phyloP scores from a whole-genome alignment of 2,329 filamentous ascomycete genomes.

The Fusarium solani-melongenae region DNA sequence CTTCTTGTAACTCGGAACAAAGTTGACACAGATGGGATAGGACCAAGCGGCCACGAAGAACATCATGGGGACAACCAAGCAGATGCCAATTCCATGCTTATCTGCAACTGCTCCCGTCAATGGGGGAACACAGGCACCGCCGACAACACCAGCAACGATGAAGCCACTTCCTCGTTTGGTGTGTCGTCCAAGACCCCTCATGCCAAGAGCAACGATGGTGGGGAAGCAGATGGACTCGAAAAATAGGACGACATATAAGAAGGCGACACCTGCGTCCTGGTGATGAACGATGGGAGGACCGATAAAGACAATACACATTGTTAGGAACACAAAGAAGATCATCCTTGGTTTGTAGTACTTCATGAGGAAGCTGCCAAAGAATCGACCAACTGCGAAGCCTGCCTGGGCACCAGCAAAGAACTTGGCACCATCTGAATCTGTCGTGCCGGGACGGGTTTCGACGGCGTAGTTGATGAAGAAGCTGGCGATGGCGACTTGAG shows the following conservation, averaged over 20 bases:
- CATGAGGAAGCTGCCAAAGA: constrained; percentile 75
- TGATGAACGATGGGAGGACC: constrained; percentile 59
- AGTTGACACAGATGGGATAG: constrained; percentile 73
- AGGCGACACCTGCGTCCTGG: constrained; percentile 62
- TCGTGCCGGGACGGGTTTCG: constrained; percentile 66
- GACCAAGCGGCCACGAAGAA: constrained; percentile 68
- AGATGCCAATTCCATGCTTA: constrained; percentile 65
- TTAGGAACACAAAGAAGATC: constrained; percentile 75
- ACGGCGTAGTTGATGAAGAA: constrained; percentile 82
- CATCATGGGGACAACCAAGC: constrained; percentile 73
- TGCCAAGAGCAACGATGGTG: constrained; percentile 81
- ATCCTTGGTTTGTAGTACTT: constrained; percentile 72
- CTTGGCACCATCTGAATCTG: constrained; percentile 66
- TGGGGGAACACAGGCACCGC: constrained; percentile 79
- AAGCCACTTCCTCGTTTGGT: constrained; percentile 81
- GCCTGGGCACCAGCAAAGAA: constrained; percentile 81
- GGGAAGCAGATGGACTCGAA: constrained; percentile 86
- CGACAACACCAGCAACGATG: constrained; percentile 75
- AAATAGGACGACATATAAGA: constrained; percentile 78
- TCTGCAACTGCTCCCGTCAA: constrained; percentile 77
- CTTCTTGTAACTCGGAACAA: constrained; percentile 70
- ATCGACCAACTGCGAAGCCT: constrained; percentile 77
- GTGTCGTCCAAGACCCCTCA: constrained; percentile 79
- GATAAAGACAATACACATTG: constrained; percentile 72
- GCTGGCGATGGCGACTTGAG: constrained; percentile 72